These are phyloP conservation scores for Rhodotorula sphaerocarpa DNA, from an alignment of 768 basidiomycete genomes.

Conservation along the genomic window DNA sequence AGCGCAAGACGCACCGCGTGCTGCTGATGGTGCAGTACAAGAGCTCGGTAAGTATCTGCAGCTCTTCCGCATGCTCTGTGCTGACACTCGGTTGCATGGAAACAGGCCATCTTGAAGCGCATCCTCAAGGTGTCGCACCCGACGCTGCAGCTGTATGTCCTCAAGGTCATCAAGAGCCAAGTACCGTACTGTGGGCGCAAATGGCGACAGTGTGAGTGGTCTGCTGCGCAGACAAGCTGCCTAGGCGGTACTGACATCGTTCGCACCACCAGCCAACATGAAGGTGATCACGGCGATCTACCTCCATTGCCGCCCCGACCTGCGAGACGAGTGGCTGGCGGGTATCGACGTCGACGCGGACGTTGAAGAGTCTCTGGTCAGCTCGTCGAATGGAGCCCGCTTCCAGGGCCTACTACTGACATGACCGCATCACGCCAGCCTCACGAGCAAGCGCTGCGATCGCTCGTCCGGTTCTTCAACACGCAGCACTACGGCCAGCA, in stretches of 20 bases:
- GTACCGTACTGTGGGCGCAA: conserved; percentile 95
- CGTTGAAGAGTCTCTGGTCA: conserved; percentile 72
- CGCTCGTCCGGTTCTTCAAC: conserved; percentile 94
- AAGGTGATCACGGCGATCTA: conserved; percentile 99
- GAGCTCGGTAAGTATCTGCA: conserved; percentile 82
- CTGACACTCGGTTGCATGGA: too few relatives aligned
- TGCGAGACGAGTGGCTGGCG: conserved; percentile 95
- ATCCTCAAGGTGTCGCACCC: conserved; percentile 90
- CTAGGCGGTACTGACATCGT: background rate
- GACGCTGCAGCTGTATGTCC: conserved; percentile 81
- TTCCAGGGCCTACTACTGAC: too few relatives aligned
- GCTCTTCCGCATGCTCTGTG: too few relatives aligned
- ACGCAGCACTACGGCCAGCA: conserved; percentile 70
- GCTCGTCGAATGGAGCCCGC: too few relatives aligned
- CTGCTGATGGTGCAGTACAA: conserved; percentile 97
- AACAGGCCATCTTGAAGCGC: conserved; percentile 85
- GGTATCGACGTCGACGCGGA: conserved; percentile 85
- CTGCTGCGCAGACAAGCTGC: background rate
- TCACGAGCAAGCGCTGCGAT: conserved; percentile 87
- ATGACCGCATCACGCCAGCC: conserved; percentile 59
- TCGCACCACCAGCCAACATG: conserved; percentile 73
- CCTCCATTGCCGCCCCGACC: conserved; percentile 88
- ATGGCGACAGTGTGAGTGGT: conserved; percentile 80
- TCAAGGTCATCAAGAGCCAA: conserved; percentile 98
- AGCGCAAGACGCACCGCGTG: conserved; percentile 86